A percentile compares a stretch with the other conserved stretches of the same genome.
Conservation (phyloP, 495 filamentous ascomycete genomes). For the Ramalina peruviana region DNA sequence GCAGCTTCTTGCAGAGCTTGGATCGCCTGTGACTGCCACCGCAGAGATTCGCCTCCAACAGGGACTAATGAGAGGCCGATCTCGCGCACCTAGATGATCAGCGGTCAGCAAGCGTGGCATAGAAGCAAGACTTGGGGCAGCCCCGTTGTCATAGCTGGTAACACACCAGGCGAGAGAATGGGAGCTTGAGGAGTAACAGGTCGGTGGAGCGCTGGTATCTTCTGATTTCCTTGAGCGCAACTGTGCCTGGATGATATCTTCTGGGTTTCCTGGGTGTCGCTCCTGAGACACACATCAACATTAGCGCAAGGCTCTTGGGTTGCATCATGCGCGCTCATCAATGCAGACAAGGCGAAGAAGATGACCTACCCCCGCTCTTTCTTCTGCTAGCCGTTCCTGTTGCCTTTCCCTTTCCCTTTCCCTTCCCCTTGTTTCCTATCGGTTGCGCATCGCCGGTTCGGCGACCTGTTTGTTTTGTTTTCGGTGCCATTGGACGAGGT, state of each 20-base stretch:
- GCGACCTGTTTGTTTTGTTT: not conserved
- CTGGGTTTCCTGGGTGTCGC: slow-evolving; percentile 19
- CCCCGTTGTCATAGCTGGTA: not conserved
- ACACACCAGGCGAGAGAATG: slow-evolving; percentile 71
- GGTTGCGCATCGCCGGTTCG: not conserved
- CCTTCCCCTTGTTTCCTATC: not conserved
- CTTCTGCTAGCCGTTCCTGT: slow-evolving; percentile 1
- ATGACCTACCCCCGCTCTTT: not conserved
- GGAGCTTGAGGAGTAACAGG: slow-evolving; percentile 64
- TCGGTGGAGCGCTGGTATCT: slow-evolving; percentile 73
- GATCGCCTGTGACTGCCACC: slow-evolving; percentile 90
- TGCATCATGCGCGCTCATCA: slow-evolving; percentile 4
- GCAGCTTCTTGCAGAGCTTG: slow-evolving; percentile 80
- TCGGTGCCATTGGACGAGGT: not conserved
- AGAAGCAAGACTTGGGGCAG: not conserved
- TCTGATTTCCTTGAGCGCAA: slow-evolving; percentile 76
- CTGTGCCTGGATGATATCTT: slow-evolving; percentile 73
- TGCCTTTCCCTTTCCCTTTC: not conserved
- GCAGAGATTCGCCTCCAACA: slow-evolving; percentile 42
- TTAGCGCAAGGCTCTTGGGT: slow-evolving; percentile 3
- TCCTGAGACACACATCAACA: slow-evolving; percentile 2
- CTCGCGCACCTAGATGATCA: slow-evolving; percentile 54
- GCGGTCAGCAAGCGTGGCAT: slow-evolving; percentile 7
- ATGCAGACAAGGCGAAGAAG: not conserved
- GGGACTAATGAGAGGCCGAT: slow-evolving; percentile 50